Evolutionary conservation across 2,329 filamentous ascomycete species (phyloP), one percentile per base, ranked within the genome.

Genomic region (Aspergillus fructus): DNA sequence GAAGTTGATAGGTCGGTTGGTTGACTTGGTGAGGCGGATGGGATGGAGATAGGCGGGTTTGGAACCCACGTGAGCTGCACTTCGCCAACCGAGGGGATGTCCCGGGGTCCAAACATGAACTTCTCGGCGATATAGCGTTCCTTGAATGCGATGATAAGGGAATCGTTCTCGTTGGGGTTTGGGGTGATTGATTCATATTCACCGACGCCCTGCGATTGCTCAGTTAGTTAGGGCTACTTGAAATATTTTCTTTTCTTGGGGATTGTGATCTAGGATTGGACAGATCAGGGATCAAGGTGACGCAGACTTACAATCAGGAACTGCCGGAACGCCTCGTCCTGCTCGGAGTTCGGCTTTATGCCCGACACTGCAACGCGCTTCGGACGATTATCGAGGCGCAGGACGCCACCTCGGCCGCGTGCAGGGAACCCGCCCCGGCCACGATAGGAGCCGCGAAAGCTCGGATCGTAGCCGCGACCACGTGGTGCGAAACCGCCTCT

Each of bases 311-410:
- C 77, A 64, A 83, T 74, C n/a, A 86, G 74, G 69, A 82, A 80
- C 63, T 84, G 81, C 51, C 83, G 74, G 55, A 87, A 66, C 5
- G 80, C 79, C 64, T 85, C 83, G 56, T 86, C 84, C 63, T 78
- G 78, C 24, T 78, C 75, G 1, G 76, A 73, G 53, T 78, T 76
- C 49, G 77, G 74, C 63, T 74, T 74, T 30, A 82, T 76, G 7
- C 77, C 81, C 5, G 76, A 74, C 23, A 86, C 75, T 21, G 78
- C 77, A 45, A 87, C 74, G 49, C 80, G 78, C 62, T 78, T 80
- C 3, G 84, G 82, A 24, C 84, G 75, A 62, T 86, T 86, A 65
- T 87, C 84, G 5, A 87, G 74, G 60, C 83, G 76, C 64, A 81
- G 78, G 15, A 84, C 82, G 54, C 78, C 79, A 33, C 81, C 79